Conservation (phyloP, 208 protist species). For the Trypanosoma congolense region DNA sequence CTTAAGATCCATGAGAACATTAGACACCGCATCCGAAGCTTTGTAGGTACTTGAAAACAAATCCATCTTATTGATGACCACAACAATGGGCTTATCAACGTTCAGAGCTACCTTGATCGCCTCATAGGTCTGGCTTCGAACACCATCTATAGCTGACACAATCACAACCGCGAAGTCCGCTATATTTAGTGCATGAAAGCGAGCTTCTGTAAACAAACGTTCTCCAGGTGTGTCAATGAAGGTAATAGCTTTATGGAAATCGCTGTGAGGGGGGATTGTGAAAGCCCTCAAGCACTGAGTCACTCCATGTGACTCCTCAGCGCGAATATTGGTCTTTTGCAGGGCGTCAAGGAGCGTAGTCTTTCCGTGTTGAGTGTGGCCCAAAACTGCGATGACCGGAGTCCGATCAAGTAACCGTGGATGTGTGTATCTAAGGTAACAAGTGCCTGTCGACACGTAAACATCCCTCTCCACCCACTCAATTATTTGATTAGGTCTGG, state of each 20-base stretch:
- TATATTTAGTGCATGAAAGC: constrained; percentile 68
- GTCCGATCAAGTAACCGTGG: constrained; percentile 31
- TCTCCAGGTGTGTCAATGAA: constrained; percentile 90
- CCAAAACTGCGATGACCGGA: constrained; percentile 75
- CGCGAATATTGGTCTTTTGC: constrained; percentile 37
- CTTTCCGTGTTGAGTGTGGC: constrained; percentile 87
- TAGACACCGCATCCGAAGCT: constrained; percentile 31
- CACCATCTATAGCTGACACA: constrained; percentile 73
- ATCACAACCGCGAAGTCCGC: constrained; percentile 75
- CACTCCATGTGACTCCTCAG: constrained; percentile 63
- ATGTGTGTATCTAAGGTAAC: constrained; percentile 48
- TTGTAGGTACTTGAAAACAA: constrained; percentile 56
- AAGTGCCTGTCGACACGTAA: constrained; percentile 63
- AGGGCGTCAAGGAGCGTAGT: constrained; percentile 83
- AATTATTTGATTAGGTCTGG: constrained; percentile 39
- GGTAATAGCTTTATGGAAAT: constrained; percentile 38
- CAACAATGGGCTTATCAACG: constrained; percentile 77
- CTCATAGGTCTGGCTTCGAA: constrained; percentile 83
- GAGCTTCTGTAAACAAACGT: constrained; percentile 71
- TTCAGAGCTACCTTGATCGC: constrained; percentile 81
- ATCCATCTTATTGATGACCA: constrained; percentile 88
- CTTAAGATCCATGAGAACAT: constrained; percentile 40
- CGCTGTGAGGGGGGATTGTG: constrained; percentile 31
- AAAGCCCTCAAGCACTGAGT: constrained; percentile 78
- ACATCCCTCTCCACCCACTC: constrained; percentile 81